Evolutionary conservation across 1,284 basidiomycete genomes (phyloP).

Genomic region (Peniophora sp.): DNA sequence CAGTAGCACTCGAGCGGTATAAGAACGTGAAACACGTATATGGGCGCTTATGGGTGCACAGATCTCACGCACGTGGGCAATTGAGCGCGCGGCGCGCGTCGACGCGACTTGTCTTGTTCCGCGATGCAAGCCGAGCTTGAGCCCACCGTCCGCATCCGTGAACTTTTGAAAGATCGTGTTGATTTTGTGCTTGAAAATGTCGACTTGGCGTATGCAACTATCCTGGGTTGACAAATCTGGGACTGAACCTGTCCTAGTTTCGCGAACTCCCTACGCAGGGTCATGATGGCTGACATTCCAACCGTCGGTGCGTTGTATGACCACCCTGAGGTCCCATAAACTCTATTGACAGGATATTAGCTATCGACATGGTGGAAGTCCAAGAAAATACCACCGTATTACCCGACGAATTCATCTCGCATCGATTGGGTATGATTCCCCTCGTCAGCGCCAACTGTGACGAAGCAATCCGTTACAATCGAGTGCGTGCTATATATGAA

Average conservation of each 20-base stretch:
- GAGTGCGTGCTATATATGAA: slow-evolving; percentile 37
- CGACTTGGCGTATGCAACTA: slow-evolving; percentile 70
- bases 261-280: slow-evolving; percentile 83
- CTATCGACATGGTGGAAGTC: slow-evolving; percentile 96
- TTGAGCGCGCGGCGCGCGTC: neutral
- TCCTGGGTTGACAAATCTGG: slow-evolving; percentile 8
- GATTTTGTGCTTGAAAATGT: slow-evolving; percentile 92
- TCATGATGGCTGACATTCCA: slow-evolving; percentile 93
- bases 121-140: slow-evolving; percentile 27
- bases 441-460: slow-evolving; percentile 81
- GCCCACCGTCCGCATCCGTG: slow-evolving; percentile 69
- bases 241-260: slow-evolving; percentile 40
- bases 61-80: no score
- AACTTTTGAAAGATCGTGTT: slow-evolving; percentile 71
- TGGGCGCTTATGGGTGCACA: no score
- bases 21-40: no score
- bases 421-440: slow-evolving; percentile 93
- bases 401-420: slow-evolving; percentile 96
- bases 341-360: slow-evolving; percentile 37
- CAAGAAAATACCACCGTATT: slow-evolving; percentile 89
- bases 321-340: neutral
- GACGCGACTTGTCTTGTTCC: neutral
- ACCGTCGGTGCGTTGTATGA: slow-evolving; percentile 67
- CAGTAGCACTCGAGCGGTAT: no score
- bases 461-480: slow-evolving; percentile 76